Evolutionary conservation across 176 grass and related monocot genomes (phyloP), one percentile per base, ranked within the genome.

Genomic region (Zizania latifolia): DNA sequence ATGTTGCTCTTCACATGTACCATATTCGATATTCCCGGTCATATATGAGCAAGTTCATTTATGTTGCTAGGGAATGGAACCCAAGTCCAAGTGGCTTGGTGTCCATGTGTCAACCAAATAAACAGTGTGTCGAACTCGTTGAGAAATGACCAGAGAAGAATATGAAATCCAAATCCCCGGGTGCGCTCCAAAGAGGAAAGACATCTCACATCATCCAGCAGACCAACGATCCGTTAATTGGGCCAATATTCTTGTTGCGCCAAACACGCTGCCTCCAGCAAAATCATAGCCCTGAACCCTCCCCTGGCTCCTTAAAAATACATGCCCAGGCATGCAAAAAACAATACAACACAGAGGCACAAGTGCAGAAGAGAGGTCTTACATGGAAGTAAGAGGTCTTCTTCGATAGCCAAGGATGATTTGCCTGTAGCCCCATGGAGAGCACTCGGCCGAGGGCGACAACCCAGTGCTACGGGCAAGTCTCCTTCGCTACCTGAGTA

Each of bases 371-470:
- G 71, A 16, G 72, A 61, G 62, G 53, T 21, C 53, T 76, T 14
- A 22, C 81, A 83, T 76, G 81, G 62, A 48, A 30, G 63, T 61
- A 61, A n/a, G 63, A 83, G 81, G 21, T 27, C 12, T 61, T 68
- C 85, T 87, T 60, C 2, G 79, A 33, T 68, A 87, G 79, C 85
- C 85, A 87, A 82, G 65, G 72, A 82, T 87, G 85, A 87, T 87
- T 82, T 87, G 85, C 73, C 85, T 66, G 73, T 82, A 51, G 13
- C 37, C 85, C 58, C 30, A 7, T 51, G 46, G 11, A 21, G 14
- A 19, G 22, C 72, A 48, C 72, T 35, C 68, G 21, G 41, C 15
- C 46, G 10, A 35, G 70, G 32, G 75, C 21, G 4, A 17, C 63
- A 22, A 29, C 22, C 45, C 33, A 39, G 30, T 45, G 51, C 34